These are phyloP conservation scores for Larix sibirica DNA, from an alignment of 83 land plant genomes.

Conservation along the genomic window DNA sequence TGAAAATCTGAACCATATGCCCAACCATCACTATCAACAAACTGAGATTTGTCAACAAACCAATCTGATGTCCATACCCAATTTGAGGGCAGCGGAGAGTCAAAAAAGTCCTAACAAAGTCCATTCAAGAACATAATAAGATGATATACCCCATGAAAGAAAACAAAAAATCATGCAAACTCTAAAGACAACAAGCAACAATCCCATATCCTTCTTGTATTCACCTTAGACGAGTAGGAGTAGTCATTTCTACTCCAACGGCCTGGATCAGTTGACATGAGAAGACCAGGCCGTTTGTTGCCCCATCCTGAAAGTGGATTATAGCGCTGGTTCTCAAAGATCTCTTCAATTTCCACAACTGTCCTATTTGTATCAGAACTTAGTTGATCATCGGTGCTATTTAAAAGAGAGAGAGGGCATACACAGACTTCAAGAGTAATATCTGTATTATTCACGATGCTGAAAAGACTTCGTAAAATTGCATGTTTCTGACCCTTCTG, in stretches of 20 bases:
- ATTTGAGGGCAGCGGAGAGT: conserved; percentile 64
- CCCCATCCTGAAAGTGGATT: conserved; percentile 89
- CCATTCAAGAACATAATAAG: conserved; percentile 1
- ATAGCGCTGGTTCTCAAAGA: conserved; percentile 86
- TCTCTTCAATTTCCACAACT: conserved; percentile 50
- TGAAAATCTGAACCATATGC: conserved; percentile 82
- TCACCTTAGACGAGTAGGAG: conserved; percentile 55
- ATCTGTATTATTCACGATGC: conserved; percentile 80
- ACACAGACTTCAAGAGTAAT: conserved; percentile 64
- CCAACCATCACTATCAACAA: conserved; percentile 88
- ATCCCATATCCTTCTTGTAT: neutral
- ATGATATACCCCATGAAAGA: neutral
- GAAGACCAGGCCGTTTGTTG: conserved; percentile 56
- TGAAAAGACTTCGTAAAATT: conserved; percentile 77
- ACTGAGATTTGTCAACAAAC: conserved; percentile 59
- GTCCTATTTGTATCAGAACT: conserved; percentile 21
- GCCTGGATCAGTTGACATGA: conserved; percentile 66
- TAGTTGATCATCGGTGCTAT: conserved; percentile 23
- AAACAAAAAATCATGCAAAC: neutral
- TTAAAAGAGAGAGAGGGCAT: conserved; percentile 51
- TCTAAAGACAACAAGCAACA: neutral
- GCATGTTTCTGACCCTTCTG: conserved; percentile 82
- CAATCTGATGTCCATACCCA: conserved; percentile 87
- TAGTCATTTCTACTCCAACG: conserved; percentile 87
- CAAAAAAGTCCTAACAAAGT: conserved; percentile 62